Conservation (phyloP, 164 flowering plant genomes). For the Magnolia sinica region DNA sequence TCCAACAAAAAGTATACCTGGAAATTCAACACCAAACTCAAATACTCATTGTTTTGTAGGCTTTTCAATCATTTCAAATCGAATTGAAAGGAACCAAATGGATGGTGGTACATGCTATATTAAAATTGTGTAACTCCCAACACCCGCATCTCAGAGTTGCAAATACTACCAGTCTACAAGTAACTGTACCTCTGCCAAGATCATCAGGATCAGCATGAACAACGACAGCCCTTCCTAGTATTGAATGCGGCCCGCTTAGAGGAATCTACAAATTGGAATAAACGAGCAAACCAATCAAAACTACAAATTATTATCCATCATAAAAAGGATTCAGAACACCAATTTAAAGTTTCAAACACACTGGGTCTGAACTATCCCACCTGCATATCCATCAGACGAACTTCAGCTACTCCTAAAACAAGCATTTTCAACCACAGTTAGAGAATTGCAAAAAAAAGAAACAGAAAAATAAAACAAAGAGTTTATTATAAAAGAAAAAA, state of each 20-base stretch:
- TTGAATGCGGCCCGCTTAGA: constrained; percentile 68
- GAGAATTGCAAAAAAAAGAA: background rate
- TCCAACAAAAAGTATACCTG: too few relatives aligned
- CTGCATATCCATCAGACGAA: constrained; percentile 58
- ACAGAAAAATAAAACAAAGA: too few relatives aligned
- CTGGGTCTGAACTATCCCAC: constrained; percentile 27
- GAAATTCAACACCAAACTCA: too few relatives aligned
- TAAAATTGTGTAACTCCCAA: background rate
- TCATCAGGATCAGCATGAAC: constrained; percentile 96
- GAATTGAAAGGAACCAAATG: background rate
- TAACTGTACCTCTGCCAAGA: constrained; percentile 71
- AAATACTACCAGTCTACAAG: background rate
- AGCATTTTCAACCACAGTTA: background rate
- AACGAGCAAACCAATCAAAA: background rate
- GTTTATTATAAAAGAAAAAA: background rate
- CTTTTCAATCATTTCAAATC: background rate
- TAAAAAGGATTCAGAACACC: background rate
- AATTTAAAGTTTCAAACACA: background rate
- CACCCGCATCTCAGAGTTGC: background rate
- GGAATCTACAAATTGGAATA: constrained; percentile 49
- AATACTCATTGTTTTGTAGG: background rate
- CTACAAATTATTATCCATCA: background rate
- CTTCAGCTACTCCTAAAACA: constrained; percentile 69
- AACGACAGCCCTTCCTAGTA: constrained; percentile 89
- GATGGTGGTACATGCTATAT: background rate